Evolutionary conservation across 345 rosid genomes (phyloP).

Genomic region (Raphanus raphanistrum): DNA sequence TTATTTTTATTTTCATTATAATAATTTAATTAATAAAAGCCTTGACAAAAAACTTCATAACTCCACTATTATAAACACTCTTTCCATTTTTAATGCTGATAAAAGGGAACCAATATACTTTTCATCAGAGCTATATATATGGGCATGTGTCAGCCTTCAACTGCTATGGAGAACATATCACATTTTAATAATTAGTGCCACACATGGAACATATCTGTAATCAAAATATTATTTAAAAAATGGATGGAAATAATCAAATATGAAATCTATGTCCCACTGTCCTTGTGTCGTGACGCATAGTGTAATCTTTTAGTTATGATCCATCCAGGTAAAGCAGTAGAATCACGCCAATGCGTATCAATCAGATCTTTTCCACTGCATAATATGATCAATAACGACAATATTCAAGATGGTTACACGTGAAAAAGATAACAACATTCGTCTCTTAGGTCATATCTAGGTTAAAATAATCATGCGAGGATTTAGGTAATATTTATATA

Average conservation of each 20-base stretch:
- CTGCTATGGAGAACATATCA: background rate
- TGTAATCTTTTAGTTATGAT: constrained; percentile 12
- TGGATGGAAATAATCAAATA: constrained; percentile 3
- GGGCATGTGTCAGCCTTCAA: background rate
- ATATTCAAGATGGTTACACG: background rate
- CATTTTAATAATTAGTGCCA: background rate
- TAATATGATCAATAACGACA: background rate
- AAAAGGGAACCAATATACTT: background rate
- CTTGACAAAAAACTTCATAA: background rate
- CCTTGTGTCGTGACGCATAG: constrained; percentile 21
- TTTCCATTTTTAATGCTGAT: too few relatives aligned
- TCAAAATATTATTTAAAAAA: background rate
- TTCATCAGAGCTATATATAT: background rate
- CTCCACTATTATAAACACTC: background rate
- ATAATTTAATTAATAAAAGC: background rate
- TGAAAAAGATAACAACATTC: background rate
- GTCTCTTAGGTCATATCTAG: background rate
- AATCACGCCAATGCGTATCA: constrained; percentile 11
- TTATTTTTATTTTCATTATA: background rate
- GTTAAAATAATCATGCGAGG: background rate
- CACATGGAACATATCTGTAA: constrained; percentile 11
- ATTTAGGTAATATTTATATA: background rate
- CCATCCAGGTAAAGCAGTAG: constrained; percentile 2
- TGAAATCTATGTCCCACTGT: constrained; percentile 21
- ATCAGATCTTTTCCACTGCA: background rate